These are phyloP conservation scores for Rhizopogon vesiculosus DNA, from an alignment of 768 basidiomycete genomes.

Conservation along the genomic window DNA sequence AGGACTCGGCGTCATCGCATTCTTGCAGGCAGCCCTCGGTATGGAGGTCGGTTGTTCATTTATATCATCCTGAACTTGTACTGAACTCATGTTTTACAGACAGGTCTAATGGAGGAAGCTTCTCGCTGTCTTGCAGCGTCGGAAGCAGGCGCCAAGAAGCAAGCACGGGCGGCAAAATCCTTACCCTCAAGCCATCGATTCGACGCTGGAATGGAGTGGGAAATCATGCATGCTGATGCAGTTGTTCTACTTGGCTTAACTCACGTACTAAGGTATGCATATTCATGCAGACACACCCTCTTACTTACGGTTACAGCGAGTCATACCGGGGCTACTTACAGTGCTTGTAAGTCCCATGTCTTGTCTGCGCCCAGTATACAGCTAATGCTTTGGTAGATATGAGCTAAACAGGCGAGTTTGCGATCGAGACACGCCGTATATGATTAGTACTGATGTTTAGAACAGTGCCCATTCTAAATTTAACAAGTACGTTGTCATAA, in stretches of 20 bases:
- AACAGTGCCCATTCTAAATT: conserved; percentile 69
- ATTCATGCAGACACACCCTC: background rate
- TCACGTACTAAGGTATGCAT: conserved; percentile 57
- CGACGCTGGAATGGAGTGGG: conserved; percentile 67
- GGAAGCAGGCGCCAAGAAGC: conserved; percentile 57
- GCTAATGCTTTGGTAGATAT: conserved; percentile 27
- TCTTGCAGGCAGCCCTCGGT: conserved; percentile 75
- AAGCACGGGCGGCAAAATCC: conserved; percentile 34
- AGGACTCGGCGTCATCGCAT: conserved; percentile 67
- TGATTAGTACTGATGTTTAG: background rate
- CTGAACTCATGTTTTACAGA: conserved; percentile 27
- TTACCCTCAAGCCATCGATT: conserved; percentile 37
- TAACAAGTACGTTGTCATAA: conserved; percentile 41
- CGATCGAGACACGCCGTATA: background rate
- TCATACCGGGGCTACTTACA: conserved; percentile 77
- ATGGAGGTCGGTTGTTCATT: conserved; percentile 53
- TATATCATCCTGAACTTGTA: background rate
- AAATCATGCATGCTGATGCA: conserved; percentile 70
- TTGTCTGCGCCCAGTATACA: background rate
- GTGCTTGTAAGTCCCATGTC: conserved; percentile 50
- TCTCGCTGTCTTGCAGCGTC: conserved; percentile 48
- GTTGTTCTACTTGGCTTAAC: conserved; percentile 68
- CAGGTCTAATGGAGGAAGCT: conserved; percentile 62
- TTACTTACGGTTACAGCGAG: conserved; percentile 40
- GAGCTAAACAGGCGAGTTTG: conserved; percentile 49